Conservation (phyloP, 2,329 filamentous ascomycete genomes). For the Apiospora pterosperma region DNA sequence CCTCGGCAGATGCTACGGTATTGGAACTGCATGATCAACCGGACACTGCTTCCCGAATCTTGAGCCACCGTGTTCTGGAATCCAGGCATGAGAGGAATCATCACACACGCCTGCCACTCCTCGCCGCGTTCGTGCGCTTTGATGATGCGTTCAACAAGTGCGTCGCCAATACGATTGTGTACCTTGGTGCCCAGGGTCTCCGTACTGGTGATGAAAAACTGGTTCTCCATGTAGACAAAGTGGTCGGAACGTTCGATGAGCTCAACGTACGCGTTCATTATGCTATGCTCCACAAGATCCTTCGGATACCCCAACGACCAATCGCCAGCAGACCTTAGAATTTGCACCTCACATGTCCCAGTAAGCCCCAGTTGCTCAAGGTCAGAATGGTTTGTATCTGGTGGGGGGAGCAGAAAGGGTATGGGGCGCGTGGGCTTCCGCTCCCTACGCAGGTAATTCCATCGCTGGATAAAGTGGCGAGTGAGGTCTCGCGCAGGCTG, state of each 20-base stretch:
- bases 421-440: slow-evolving; percentile 91
- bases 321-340: slow-evolving; percentile 81
- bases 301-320: slow-evolving; percentile 81
- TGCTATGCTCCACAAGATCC: slow-evolving; percentile 85
- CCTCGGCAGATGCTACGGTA: slow-evolving; percentile 95
- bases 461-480: slow-evolving; percentile 93
- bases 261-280: slow-evolving; percentile 92
- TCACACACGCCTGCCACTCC: slow-evolving; percentile 83
- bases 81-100: slow-evolving; percentile 96
- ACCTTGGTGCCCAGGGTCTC: slow-evolving; percentile 85
- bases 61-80: slow-evolving; percentile 96
- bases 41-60: slow-evolving; percentile 89
- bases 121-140: slow-evolving; percentile 80
- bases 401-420: slow-evolving; percentile 87
- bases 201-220: slow-evolving; percentile 95
- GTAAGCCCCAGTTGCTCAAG: slow-evolving; percentile 83
- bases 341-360: slow-evolving; percentile 95
- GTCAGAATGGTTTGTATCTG: slow-evolving; percentile 84
- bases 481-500: slow-evolving; percentile 93
- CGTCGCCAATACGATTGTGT: slow-evolving; percentile 90
- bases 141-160: slow-evolving; percentile 86
- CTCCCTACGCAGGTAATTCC: slow-evolving; percentile 94
- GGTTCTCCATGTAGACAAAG: slow-evolving; percentile 98
- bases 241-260: slow-evolving; percentile 94
- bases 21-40: slow-evolving; percentile 95